Evolutionary conservation across 1,284 basidiomycete species (phyloP).

Genomic region (Marasmius sp.): DNA sequence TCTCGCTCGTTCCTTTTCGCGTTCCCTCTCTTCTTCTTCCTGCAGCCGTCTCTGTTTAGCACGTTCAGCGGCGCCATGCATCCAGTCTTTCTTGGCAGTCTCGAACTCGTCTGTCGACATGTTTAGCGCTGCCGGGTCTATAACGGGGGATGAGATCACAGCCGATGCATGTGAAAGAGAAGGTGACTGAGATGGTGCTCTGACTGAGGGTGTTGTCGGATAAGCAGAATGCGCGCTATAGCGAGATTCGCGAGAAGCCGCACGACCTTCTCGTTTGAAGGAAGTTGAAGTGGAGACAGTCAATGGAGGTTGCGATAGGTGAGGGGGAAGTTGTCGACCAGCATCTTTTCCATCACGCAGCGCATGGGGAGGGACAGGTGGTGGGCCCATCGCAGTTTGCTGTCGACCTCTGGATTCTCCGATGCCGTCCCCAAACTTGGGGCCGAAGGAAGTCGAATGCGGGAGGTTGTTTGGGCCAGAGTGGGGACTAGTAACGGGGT

Average conservation of each 20-base stretch:
- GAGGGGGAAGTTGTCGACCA: slow-evolving; percentile 48
- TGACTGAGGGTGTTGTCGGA: slow-evolving; percentile 24
- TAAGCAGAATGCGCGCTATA: slow-evolving; percentile 19
- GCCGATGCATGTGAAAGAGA: slow-evolving; percentile 37
- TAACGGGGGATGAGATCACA: slow-evolving; percentile 16
- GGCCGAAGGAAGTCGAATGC: slow-evolving; percentile 1
- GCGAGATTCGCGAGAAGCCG: slow-evolving; percentile 39
- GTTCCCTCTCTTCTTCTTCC: slow-evolving; percentile 86
- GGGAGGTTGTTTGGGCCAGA: slow-evolving; percentile 9
- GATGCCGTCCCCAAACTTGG: slow-evolving; percentile 11
- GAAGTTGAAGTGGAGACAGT: slow-evolving; percentile 16
- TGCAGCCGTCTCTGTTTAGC: slow-evolving; percentile 78
- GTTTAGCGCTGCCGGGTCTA: slow-evolving; percentile 32
- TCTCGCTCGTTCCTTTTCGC: slow-evolving; percentile 80
- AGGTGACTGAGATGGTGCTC: slow-evolving; percentile 43
- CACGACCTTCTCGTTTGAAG: slow-evolving; percentile 23
- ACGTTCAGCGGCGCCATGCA: slow-evolving; percentile 89
- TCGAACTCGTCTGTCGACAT: slow-evolving; percentile 58
- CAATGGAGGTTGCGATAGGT: slow-evolving; percentile 37
- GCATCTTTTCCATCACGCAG: slow-evolving; percentile 30
- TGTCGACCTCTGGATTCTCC: slow-evolving; percentile 28
- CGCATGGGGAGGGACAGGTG: slow-evolving; percentile 44
- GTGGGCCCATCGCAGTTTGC: slow-evolving; percentile 44
- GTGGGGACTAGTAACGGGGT: slow-evolving; percentile 33
- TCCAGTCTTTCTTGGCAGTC: slow-evolving; percentile 76